These are phyloP conservation scores for Penicillium sumatraense DNA, from an alignment of 2,329 filamentous ascomycete species.

Conservation along the genomic window DNA sequence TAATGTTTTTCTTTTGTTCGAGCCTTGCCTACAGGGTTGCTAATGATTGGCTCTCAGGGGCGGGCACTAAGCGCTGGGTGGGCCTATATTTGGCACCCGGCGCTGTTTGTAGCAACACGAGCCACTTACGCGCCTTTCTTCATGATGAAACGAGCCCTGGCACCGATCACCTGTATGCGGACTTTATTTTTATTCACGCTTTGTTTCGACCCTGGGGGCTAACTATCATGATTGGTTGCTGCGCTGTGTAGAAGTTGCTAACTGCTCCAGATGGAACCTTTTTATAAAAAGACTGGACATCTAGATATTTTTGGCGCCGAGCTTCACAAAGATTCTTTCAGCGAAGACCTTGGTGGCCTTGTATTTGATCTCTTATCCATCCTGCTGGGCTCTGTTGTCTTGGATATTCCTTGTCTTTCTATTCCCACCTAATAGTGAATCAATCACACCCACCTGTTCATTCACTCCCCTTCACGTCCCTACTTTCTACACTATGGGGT, in stretches of 20 bases:
- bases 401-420: neutral
- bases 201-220: constrained; percentile 17
- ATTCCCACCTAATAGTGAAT: constrained; percentile 1
- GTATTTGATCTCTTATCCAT: constrained; percentile 15
- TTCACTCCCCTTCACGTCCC: neutral
- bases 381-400: neutral
- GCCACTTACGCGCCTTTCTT: constrained; percentile 19
- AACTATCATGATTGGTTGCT: constrained; percentile 19
- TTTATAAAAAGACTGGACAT: constrained; percentile 14
- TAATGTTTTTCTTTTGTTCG: constrained; percentile 8
- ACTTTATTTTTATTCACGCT: constrained; percentile 22
- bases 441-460: no score
- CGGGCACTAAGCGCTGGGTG: constrained; percentile 33
- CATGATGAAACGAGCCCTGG: constrained; percentile 31
- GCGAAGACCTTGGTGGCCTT: constrained; percentile 1
- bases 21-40: neutral
- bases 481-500: neutral
- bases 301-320: constrained; percentile 18
- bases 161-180: constrained; percentile 11
- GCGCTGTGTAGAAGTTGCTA: constrained; percentile 9
- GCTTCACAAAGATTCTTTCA: constrained; percentile 6
- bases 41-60: constrained; percentile 29
- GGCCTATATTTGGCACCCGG: constrained; percentile 32
- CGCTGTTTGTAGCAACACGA: constrained; percentile 24
- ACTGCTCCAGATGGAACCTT: constrained; percentile 14